Conservation (phyloP, 345 rosid species). For the Raphanus raphanistrum region DNA sequence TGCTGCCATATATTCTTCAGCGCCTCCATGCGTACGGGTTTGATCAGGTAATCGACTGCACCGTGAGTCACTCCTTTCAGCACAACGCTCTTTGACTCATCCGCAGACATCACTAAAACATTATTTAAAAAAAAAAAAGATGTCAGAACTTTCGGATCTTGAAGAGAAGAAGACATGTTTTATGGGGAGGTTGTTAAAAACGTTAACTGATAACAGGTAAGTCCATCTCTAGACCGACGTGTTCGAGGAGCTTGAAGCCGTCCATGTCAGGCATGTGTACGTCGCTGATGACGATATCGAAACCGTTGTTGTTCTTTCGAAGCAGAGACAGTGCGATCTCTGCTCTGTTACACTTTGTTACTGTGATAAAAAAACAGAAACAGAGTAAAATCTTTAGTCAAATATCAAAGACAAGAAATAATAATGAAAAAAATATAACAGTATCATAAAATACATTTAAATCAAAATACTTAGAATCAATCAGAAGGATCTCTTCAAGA, state of each 20-base stretch:
- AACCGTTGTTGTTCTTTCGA: constrained; percentile 48
- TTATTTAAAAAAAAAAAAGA: not conserved
- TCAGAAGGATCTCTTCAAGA: not conserved
- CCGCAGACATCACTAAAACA: constrained; percentile 84
- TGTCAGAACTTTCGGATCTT: not conserved
- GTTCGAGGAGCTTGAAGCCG: constrained; percentile 76
- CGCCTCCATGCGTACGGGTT: constrained; percentile 71
- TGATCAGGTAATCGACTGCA: constrained; percentile 74
- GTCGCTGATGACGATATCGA: constrained; percentile 79
- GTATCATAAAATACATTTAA: not conserved
- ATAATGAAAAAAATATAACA: not conserved
- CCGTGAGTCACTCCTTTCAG: constrained; percentile 84
- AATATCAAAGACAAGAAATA: not conserved
- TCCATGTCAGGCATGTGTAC: constrained; percentile 94
- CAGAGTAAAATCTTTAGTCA: not conserved
- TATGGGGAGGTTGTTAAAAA: not conserved
- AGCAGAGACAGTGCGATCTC: constrained; percentile 68
- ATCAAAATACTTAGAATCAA: not conserved
- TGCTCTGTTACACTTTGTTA: constrained; percentile 63
- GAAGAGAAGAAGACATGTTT: not conserved
- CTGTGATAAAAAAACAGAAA: constrained; percentile 50
- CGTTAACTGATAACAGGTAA: constrained; percentile 84
- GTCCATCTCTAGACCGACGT: constrained; percentile 72
- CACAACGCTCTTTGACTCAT: constrained; percentile 65
- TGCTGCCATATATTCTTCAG: constrained; percentile 87